A percentile compares a stretch with the other conserved stretches of the same genome.
Conservation (phyloP, 352 stramenopile genomes). For the Phytopythium chamaehyphon region DNA sequence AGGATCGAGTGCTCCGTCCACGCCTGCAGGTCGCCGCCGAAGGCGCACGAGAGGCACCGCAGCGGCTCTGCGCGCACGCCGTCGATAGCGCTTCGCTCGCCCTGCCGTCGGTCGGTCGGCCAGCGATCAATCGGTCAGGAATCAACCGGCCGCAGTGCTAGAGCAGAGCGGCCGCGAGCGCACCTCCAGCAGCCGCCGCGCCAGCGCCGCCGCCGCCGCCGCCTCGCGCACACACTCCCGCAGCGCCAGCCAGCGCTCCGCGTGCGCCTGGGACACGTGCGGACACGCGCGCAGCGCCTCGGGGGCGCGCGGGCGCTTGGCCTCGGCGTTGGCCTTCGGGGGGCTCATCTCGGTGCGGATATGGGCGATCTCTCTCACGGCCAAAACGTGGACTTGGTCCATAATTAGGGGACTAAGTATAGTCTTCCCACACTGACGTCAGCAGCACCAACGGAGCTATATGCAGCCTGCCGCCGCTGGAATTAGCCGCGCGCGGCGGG, state of each 20-base stretch:
- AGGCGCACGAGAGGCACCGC: constrained; percentile 50
- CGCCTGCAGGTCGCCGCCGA: constrained; percentile 33
- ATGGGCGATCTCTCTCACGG: too few species aligned
- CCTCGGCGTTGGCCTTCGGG: background rate
- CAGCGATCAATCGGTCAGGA: too few species aligned
- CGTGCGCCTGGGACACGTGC: constrained; percentile 4
- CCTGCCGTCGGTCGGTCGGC: too few species aligned
- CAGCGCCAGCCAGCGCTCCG: constrained; percentile 1
- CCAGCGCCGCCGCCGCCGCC: constrained; percentile 9
- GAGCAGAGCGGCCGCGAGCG: too few species aligned
- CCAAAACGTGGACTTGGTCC: too few species aligned
- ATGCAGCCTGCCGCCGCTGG: background rate
- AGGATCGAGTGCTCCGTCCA: constrained; percentile 58
- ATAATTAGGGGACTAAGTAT: too few species aligned
- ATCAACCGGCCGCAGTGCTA: too few species aligned
- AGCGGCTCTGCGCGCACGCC: too few species aligned
- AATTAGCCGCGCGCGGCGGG: background rate
- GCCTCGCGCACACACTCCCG: background rate
- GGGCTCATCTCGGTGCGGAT: too few species aligned
- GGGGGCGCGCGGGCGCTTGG: background rate
- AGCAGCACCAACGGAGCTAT: too few species aligned
- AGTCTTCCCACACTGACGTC: too few species aligned
- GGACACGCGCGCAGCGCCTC: constrained; percentile 4
- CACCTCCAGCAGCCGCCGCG: constrained; percentile 19
- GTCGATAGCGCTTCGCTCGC: too few species aligned